Conservation (phyloP, 2,329 filamentous ascomycete species). For the Epichloe typhina region DNA sequence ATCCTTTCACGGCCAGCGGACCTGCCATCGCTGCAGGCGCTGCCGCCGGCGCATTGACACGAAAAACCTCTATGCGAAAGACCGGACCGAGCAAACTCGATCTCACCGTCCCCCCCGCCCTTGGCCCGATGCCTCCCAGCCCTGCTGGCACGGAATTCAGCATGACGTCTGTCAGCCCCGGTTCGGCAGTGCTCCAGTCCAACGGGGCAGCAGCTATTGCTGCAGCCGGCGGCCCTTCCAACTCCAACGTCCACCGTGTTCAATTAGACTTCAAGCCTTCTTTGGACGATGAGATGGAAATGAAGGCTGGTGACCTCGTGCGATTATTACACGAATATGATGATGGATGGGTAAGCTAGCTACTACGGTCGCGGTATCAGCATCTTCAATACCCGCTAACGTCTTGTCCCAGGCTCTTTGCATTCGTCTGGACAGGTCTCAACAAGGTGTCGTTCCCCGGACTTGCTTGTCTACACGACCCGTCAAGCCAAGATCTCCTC, state of each 20-base stretch:
- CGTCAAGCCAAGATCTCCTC: slow-evolving; percentile 64
- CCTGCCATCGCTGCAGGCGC: slow-evolving; percentile 19
- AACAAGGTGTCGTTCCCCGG: slow-evolving; percentile 85
- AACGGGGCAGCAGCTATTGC: slow-evolving; percentile 45
- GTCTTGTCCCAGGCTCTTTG: slow-evolving; percentile 53
- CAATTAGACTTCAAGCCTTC: slow-evolving; percentile 90
- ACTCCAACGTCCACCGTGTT: slow-evolving; percentile 69
- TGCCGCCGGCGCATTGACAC: slow-evolving; percentile 26
- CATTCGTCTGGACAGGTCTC: slow-evolving; percentile 75
- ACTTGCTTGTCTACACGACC: slow-evolving; percentile 88
- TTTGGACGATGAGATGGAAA: slow-evolving; percentile 79
- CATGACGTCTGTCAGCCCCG: slow-evolving; percentile 38
- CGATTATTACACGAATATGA: slow-evolving; percentile 91
- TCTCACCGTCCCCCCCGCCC: slow-evolving; percentile 33
- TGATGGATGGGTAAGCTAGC: slow-evolving; percentile 77
- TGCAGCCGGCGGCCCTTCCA: slow-evolving; percentile 44
- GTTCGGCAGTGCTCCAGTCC: slow-evolving; percentile 23
- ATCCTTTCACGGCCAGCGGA: slow-evolving; percentile 24
- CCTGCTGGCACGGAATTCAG: slow-evolving; percentile 52
- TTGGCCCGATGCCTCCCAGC: slow-evolving; percentile 34
- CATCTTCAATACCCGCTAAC: slow-evolving; percentile 6
- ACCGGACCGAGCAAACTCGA: slow-evolving; percentile 38
- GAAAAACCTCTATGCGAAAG: slow-evolving; percentile 44
- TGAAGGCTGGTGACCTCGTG: slow-evolving; percentile 71
- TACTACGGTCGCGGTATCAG: slow-evolving; percentile 6